Percentiles rank a stretch among this genome's conserved stretches.
Conservation (phyloP, 768 basidiomycete genomes). For the Tricholoma sp. region DNA sequence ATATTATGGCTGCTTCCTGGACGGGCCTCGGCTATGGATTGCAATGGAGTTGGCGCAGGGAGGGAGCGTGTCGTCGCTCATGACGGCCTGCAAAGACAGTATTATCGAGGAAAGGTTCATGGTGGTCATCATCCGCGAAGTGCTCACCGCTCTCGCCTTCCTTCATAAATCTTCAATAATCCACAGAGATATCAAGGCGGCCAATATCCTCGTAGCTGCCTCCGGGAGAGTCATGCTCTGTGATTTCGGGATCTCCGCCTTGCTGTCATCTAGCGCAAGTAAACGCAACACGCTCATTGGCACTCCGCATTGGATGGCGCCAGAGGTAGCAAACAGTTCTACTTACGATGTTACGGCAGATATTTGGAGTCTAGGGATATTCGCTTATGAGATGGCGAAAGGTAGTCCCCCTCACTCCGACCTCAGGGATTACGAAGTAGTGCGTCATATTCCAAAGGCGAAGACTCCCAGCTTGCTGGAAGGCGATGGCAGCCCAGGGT, state of each 20-base stretch:
- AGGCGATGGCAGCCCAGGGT: constrained; percentile 73
- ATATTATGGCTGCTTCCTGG: constrained; percentile 95
- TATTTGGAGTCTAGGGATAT: constrained; percentile 96
- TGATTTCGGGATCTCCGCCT: constrained; percentile 97
- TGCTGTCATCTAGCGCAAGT: constrained; percentile 76
- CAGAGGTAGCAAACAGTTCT: constrained; percentile 90
- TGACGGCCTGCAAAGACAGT: constrained; percentile 77
- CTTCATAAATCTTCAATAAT: constrained; percentile 94
- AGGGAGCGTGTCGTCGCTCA: constrained; percentile 88
- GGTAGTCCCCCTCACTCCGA: constrained; percentile 94
- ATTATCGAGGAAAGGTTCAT: constrained; percentile 87
- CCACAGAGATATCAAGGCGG: constrained; percentile 96
- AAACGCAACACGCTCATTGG: constrained; percentile 97
- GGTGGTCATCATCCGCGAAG: constrained; percentile 84
- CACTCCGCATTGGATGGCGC: constrained; percentile 99
- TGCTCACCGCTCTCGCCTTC: constrained; percentile 80
- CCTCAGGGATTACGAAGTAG: constrained; percentile 78
- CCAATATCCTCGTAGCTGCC: constrained; percentile 89
- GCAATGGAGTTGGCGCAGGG: constrained; percentile 98
- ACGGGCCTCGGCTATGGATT: constrained; percentile 97
- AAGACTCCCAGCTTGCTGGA: constrained; percentile 80
- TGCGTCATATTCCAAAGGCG: constrained; percentile 83
- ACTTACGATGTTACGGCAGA: constrained; percentile 97
- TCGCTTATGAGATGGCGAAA: constrained; percentile 93
- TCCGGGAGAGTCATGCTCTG: constrained; percentile 91